These are phyloP conservation scores for Venturia pyrina DNA, from an alignment of 2,329 filamentous ascomycete genomes.

Conservation along the genomic window DNA sequence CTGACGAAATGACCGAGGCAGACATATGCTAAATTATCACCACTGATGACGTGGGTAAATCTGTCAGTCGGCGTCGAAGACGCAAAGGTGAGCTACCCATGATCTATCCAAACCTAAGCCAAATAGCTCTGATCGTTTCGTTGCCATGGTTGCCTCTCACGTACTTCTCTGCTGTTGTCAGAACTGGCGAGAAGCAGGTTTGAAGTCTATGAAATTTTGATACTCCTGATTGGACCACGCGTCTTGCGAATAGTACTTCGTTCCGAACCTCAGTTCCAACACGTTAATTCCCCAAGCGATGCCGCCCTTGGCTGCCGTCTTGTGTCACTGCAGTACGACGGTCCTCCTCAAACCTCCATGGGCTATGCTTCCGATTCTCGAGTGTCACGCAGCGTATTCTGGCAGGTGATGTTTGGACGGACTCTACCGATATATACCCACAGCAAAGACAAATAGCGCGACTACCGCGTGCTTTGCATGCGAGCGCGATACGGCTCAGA, in stretches of 20 bases:
- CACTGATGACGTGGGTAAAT: neutral
- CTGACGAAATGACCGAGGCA: neutral
- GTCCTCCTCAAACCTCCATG: neutral
- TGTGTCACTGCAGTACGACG: neutral
- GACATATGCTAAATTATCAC: neutral
- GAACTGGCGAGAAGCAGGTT: neutral
- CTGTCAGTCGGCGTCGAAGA: neutral
- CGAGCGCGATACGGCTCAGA: neutral
- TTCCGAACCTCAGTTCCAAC: neutral
- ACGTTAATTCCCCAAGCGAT: neutral
- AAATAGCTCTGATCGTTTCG: neutral
- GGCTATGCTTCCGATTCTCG: neutral
- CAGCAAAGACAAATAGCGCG: neutral
- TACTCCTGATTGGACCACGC: neutral
- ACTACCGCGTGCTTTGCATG: neutral
- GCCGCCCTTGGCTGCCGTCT: neutral
- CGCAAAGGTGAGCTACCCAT: neutral
- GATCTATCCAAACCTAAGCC: neutral
- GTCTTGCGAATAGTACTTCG: neutral
- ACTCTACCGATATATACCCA: neutral
- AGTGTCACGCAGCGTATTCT: neutral
- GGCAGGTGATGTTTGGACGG: neutral
- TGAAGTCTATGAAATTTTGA: neutral
- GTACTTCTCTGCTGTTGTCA: neutral
- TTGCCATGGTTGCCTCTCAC: neutral